These are phyloP conservation scores for Purshia tridentata DNA, from an alignment of 306 rosid species.

Conservation along the genomic window DNA sequence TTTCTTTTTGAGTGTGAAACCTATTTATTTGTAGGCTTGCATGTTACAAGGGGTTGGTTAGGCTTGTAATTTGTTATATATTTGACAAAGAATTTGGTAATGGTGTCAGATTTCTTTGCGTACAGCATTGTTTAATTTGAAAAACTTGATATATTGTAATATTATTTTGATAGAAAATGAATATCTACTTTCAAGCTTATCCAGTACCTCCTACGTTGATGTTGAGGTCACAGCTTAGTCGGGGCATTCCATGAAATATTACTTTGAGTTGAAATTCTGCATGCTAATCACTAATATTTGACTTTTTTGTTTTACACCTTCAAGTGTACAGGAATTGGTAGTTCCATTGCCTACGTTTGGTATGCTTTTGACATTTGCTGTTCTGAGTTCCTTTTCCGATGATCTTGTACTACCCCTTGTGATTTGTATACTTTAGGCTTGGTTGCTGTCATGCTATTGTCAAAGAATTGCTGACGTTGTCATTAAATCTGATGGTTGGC, in stretches of 20 bases:
- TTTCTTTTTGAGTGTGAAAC: conserved; percentile 16
- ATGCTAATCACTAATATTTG: conserved; percentile 29
- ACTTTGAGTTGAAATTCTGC: conserved; percentile 27
- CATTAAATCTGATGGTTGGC: conserved; percentile 30
- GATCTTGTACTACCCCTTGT: conserved; percentile 33
- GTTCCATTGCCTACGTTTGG: conserved; percentile 35
- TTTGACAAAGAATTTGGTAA: conserved; percentile 16
- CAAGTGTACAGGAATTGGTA: conserved; percentile 40
- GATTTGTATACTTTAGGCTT: conserved; percentile 29
- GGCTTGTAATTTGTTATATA: conserved; percentile 12
- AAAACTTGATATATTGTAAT: conserved; percentile 21
- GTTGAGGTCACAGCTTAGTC: neutral
- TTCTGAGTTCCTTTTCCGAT: conserved; percentile 38
- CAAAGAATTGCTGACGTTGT: conserved; percentile 34
- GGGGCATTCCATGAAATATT: conserved; percentile 28
- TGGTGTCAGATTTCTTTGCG: conserved; percentile 13
- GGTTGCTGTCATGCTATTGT: conserved; percentile 39
- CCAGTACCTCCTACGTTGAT: neutral
- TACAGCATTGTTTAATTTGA: conserved; percentile 6
- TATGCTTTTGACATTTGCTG: conserved; percentile 29
- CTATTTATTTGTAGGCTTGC: conserved; percentile 21
- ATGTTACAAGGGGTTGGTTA: conserved; percentile 21
- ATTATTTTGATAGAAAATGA: conserved; percentile 24
- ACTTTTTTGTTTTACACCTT: conserved; percentile 33
- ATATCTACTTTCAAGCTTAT: conserved; percentile 1